Evolutionary conservation across 768 basidiomycete genomes (phyloP), one percentile per base, ranked within the genome.

Genomic region (Suillus brevipes): DNA sequence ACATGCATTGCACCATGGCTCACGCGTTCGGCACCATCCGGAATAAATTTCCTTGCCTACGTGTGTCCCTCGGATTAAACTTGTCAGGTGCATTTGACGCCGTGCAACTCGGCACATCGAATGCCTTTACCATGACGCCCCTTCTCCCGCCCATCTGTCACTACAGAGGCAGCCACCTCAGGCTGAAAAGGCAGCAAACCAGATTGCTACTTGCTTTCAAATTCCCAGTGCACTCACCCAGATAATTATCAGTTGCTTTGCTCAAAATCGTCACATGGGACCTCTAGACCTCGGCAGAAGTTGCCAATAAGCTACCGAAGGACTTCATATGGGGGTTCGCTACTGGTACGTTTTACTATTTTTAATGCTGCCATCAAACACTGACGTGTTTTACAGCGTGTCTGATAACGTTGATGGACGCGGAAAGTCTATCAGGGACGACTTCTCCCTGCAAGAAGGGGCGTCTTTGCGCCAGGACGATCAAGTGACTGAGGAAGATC

Each of bases 351-450:
- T 47, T 62, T 13, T 49, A n/a, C 20, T n/a, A 64, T 56, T 62
- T 23, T 40, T 20, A 25, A 28, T 20, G 37, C 28, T 43, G 59
- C 28, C 25, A 64, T 40, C 64, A 10, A 60, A 18, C 43, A 18
- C 64, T 36, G 6, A 62, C 65, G 59, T 65, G 40, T 8, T 36
- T 40, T n/a, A n/a, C 57, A 84, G 91, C 89, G 28, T 78, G 84
- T 64, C 89, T 1, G 78, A 82, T 25, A 74, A 83, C 60, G 80
- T 78, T n/a, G 87, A 85, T 65, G 87, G 87, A 16, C 85, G 88
- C 58, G 88, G 87, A 13, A 85, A 85, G 70, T 88, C 87, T 18
- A 85, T 91, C 68, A 92, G 90, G 90, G 90, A 92, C 71, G 87
- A 85, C 73, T 91, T 89, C 75, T 81, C 28, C 28, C 28, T 28